Conservation (phyloP, 2,329 filamentous ascomycete genomes). For the Metarhizium humberi region DNA sequence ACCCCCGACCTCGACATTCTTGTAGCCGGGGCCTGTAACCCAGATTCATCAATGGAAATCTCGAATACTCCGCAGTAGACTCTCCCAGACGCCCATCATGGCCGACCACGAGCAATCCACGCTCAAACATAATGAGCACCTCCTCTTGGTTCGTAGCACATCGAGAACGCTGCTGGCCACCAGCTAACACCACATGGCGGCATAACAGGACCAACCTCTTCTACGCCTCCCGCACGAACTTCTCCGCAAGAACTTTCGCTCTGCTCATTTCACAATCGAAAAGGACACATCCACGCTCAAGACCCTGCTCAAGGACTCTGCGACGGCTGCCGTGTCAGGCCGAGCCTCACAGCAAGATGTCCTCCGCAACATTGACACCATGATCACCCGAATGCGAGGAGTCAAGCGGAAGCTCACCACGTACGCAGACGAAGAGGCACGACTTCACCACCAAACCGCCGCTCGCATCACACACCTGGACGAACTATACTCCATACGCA, state of each 20-base stretch:
- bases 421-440: conserved; percentile 70
- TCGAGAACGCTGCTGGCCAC: not conserved
- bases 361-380: conserved; percentile 72
- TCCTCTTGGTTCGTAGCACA: conserved; percentile 50
- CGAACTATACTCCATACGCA: conserved; percentile 69
- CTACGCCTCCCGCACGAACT: conserved; percentile 89
- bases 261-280: conserved; percentile 67
- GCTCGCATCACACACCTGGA: conserved; percentile 74
- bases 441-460: conserved; percentile 64
- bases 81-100: conserved; percentile 29
- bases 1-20: not conserved
- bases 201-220: conserved; percentile 75
- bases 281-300: conserved; percentile 57
- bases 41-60: not conserved
- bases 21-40: not conserved
- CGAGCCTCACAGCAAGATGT: conserved; percentile 57
- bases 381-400: conserved; percentile 75
- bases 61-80: not conserved
- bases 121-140: conserved; percentile 65
- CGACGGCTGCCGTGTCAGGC: conserved; percentile 57
- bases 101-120: conserved; percentile 53
- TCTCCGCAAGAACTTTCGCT: conserved; percentile 87
- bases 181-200: not conserved
- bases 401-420: conserved; percentile 79
- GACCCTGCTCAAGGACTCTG: conserved; percentile 51